A percentile compares a stretch with the other conserved stretches of the same genome.
phyloP scores from a whole-genome alignment of 1,139 yeast genomes.

The Yamadazyma spencermartinsiae region DNA sequence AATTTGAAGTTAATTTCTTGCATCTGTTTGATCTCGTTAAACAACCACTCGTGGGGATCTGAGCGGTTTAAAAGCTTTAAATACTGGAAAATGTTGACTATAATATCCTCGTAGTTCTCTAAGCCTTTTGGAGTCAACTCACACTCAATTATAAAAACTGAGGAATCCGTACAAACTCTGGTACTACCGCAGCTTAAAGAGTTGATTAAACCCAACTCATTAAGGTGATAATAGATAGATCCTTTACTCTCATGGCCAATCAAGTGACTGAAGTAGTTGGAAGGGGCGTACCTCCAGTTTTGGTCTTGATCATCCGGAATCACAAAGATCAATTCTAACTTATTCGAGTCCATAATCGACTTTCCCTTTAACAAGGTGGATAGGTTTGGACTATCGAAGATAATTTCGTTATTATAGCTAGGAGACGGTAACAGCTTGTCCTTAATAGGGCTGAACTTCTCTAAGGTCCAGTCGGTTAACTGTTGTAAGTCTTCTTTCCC shows the following conservation, averaged over 20 bases:
- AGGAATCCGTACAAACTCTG: slow-evolving; percentile 68
- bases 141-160: slow-evolving; percentile 64
- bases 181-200: slow-evolving; percentile 74
- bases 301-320: slow-evolving; percentile 70
- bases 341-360: slow-evolving; percentile 80
- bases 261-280: slow-evolving; percentile 71
- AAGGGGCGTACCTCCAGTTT: slow-evolving; percentile 69
- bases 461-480: slow-evolving; percentile 67
- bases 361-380: slow-evolving; percentile 61
- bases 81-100: slow-evolving; percentile 67
- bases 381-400: slow-evolving; percentile 46
- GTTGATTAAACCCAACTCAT: slow-evolving; percentile 73
- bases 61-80: slow-evolving; percentile 50
- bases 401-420: slow-evolving; percentile 35
- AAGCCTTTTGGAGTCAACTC: slow-evolving; percentile 79
- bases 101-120: slow-evolving; percentile 58
- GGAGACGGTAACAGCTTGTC: slow-evolving; percentile 57
- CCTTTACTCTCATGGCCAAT: slow-evolving; percentile 92
- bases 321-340: slow-evolving; percentile 65
- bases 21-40: slow-evolving; percentile 49
- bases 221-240: slow-evolving; percentile 68
- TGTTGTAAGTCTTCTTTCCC: slow-evolving; percentile 80
- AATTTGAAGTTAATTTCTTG: slow-evolving; percentile 58
- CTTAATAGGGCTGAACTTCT: slow-evolving; percentile 64
- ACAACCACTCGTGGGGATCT: slow-evolving; percentile 58